Evolutionary conservation across 2,329 filamentous ascomycete species (phyloP), one percentile per base, ranked within the genome.

Genomic region (Aspergillus sp.): DNA sequence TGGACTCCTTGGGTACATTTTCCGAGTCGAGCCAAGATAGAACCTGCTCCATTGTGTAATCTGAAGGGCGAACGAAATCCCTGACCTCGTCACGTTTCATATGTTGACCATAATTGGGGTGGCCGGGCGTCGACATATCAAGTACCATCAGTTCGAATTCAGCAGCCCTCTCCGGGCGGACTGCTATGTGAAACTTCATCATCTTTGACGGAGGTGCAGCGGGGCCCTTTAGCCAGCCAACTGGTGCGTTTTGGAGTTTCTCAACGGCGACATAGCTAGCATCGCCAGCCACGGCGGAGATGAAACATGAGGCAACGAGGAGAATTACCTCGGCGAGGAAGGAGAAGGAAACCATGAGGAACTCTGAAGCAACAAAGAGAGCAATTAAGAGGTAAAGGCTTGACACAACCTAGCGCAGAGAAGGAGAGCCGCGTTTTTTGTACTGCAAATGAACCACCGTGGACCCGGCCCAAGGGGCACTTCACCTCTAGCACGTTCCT

Each of bases 11-110:
- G 2, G 77, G 64, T 30, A 89, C 74, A 37, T 79, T 81, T 54
- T 82, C 78, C 22, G 75, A 66, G 30, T 73, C 65, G 13, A 89
- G 76, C 86, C 87, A 89, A 6, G 71, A 67, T 3, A 83, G 61
- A 17, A 89, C 79, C 2, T 76, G 75, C 27, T 76, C 67, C 13
- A 79, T 79, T 3, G 81, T 79, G 20, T 79, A 75, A 0, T 74
- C 68, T 3, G 77, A 73, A 0, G 86, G 84, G 17, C 81, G 81
- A 40, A 86, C 74, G 54, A 83, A 77, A 0, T 76, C 73, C 30
- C 81, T 80, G 37, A 89, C 70, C 64, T 88, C 80, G 34, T 86
- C 79, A n/a, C 82, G 81, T 57, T 81, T 84, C 72, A 89, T 73
- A 65, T 89, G 84, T 64, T 81, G 76, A 37, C 87, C 86, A 68